Evolutionary conservation across 768 basidiomycete species (phyloP).

Genomic region (Collybia sordida): DNA sequence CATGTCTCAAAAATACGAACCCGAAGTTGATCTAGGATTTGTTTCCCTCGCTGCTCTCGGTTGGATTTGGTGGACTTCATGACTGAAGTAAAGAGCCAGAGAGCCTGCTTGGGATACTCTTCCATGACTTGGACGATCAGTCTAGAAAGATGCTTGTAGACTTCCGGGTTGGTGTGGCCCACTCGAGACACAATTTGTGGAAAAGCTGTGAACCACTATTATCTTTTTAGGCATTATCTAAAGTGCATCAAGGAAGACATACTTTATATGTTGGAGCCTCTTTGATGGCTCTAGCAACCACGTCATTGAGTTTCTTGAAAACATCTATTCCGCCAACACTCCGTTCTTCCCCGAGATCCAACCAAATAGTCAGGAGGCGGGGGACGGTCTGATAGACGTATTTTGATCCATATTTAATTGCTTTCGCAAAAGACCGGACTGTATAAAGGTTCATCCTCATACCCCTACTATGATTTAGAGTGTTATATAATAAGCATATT

Average conservation of each 20-base stretch:
- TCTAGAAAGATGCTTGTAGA: conserved; percentile 56
- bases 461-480: conserved; percentile 39
- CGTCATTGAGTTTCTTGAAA: conserved; percentile 56
- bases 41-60: conserved; percentile 58
- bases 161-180: conserved; percentile 64
- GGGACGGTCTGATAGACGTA: conserved; percentile 96
- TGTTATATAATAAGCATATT: neutral
- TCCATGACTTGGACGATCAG: conserved; percentile 76
- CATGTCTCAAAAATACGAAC: conserved; percentile 33
- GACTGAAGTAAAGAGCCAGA: conserved; percentile 92
- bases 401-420: conserved; percentile 85
- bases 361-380: conserved; percentile 90
- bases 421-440: conserved; percentile 63
- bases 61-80: conserved; percentile 75
- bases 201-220: conserved; percentile 92
- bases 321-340: conserved; percentile 27
- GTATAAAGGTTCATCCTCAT: conserved; percentile 66
- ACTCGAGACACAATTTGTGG: conserved; percentile 97
- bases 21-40: conserved; percentile 56
- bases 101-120: conserved; percentile 84
- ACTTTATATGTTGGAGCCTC: conserved; percentile 82
- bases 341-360: conserved; percentile 78
- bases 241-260: conserved; percentile 6
- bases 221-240: neutral
- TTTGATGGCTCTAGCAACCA: conserved; percentile 54